phyloP scores from a whole-genome alignment of 2,329 filamentous ascomycete genomes.

The Aspergillus ibericus region DNA sequence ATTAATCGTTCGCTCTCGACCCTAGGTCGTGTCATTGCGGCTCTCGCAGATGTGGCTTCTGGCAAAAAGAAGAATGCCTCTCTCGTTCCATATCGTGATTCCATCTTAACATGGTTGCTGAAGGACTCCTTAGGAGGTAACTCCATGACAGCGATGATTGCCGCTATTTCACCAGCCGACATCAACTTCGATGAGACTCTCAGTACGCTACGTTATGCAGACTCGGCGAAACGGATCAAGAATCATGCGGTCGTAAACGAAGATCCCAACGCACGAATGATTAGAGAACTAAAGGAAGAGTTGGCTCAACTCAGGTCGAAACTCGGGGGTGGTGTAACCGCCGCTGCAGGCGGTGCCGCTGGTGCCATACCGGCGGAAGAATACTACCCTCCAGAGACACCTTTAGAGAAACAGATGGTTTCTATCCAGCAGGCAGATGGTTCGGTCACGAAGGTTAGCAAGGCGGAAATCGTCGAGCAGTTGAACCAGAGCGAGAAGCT shows the following conservation, averaged over 20 bases:
- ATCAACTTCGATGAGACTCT: slow-evolving; percentile 99
- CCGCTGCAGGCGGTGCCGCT: slow-evolving; percentile 43
- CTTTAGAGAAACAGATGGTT: slow-evolving; percentile 92
- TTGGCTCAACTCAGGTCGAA: slow-evolving; percentile 82
- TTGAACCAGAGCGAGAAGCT: slow-evolving; percentile 95
- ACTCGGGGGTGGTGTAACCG: slow-evolving; percentile 60
- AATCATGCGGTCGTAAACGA: slow-evolving; percentile 99
- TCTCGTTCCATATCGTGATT: slow-evolving; percentile 95
- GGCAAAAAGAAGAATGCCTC: slow-evolving; percentile 73
- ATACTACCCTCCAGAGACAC: slow-evolving; percentile 87
- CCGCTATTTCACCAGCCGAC: slow-evolving; percentile 94
- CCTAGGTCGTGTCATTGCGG: slow-evolving; percentile 93
- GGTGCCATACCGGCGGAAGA: slow-evolving; percentile 64
- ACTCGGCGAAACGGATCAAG: slow-evolving; percentile 98
- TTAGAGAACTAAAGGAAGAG: slow-evolving; percentile 95
- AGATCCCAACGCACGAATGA: slow-evolving; percentile 98
- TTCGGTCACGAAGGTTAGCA: slow-evolving; percentile 88
- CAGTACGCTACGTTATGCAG: slow-evolving; percentile 91
- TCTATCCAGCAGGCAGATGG: slow-evolving; percentile 87
- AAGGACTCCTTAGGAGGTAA: slow-evolving; percentile 98
- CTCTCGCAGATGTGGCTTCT: slow-evolving; percentile 84
- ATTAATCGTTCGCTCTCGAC: slow-evolving; percentile 98
- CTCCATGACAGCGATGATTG: slow-evolving; percentile 99
- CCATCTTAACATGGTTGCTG: slow-evolving; percentile 90
- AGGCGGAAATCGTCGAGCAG: slow-evolving; percentile 97